Evolutionary conservation across 139 green algal species (phyloP), one percentile per base, ranked within the genome.

Genomic region (Astrephomene gubernaculifera): DNA sequence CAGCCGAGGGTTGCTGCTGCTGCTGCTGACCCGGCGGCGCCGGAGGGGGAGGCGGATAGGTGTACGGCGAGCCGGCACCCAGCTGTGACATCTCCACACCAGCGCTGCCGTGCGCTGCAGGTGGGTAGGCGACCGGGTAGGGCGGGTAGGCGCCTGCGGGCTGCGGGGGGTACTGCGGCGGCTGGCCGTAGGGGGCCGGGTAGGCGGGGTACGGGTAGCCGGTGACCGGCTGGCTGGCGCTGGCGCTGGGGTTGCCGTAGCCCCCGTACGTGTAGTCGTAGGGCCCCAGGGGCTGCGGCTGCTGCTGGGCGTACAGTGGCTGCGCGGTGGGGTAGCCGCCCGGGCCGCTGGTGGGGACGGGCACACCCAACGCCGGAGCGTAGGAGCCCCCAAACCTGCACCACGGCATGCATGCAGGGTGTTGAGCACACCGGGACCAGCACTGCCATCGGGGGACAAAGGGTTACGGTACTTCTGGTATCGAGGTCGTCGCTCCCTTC

Each of bases 331-430:
- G 74, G 38, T 44, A 10, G 39, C 76, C 76, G 76, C 72, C 60
- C 7, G 38, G 76, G 12, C 76, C 76, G 4, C 38, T 68, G 54
- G 3, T 22, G 17, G 49, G 36, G 1, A 83, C 76, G 29, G 76
- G 76, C 60, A 83, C 60, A n/a, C 76, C 76, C 2, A 83, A 6
- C 6, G 76, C 76, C 27, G 76, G 76, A 4, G 76, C 76, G 57
- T 83, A 83, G 4, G 27, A 17, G 35, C 76, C 76, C 41, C 76
- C 76, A 22, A 64, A 83, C 60, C 76, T 83, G 76, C 2, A 45
- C n/a, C 25, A 14, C 2, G 35, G 36, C 5, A 10, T 2, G 44
- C 9, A n/a, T 24, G 29, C 39, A 17, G 35, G 9, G 35, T n/a
- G n/a, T n/a, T n/a, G n/a, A n/a, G n/a, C n/a, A n/a, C n/a, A n/a